These are phyloP conservation scores for Peniophora sp. DNA, from an alignment of 1,284 basidiomycete species.

Conservation along the genomic window DNA sequence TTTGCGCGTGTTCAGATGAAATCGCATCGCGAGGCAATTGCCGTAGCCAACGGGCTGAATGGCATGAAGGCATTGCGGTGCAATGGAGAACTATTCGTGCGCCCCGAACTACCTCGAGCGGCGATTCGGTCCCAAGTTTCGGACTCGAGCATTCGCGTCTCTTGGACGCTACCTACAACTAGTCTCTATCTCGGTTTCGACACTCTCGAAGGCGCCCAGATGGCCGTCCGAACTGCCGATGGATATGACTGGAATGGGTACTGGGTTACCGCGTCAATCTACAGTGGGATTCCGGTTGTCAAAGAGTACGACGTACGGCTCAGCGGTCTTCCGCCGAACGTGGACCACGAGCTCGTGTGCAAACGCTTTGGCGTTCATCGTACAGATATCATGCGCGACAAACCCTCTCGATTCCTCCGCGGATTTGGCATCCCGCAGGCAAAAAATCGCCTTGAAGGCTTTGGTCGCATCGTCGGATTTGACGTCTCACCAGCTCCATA, in stretches of 20 bases:
- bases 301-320: conserved; percentile 50
- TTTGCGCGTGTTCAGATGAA: conserved; percentile 36
- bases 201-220: conserved; percentile 34
- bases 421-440: conserved; percentile 32
- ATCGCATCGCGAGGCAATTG: conserved; percentile 35
- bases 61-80: conserved; percentile 30
- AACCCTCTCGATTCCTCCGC: conserved; percentile 36
- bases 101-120: conserved; percentile 30
- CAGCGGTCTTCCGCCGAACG: conserved; percentile 38
- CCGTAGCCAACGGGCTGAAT: conserved; percentile 42
- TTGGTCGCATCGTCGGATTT: conserved; percentile 34
- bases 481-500: conserved; percentile 45
- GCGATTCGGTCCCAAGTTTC: conserved; percentile 26
- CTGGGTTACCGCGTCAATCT: conserved; percentile 34
- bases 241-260: conserved; percentile 26
- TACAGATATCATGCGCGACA: conserved; percentile 39
- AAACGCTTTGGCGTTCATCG: conserved; percentile 31
- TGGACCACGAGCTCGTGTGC: conserved; percentile 31
- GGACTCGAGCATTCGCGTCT: conserved; percentile 42
- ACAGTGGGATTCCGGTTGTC: conserved; percentile 49
- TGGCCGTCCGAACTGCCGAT: conserved; percentile 33
- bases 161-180: conserved; percentile 34
- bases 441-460: conserved; percentile 27
- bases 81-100: conserved; percentile 29
- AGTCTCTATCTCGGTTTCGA: conserved; percentile 53